A percentile compares a stretch with the other conserved stretches of the same genome.
Evolutionary conservation across 1,139 yeast species (phyloP).

Genomic region (Kodamaea arcana): DNA sequence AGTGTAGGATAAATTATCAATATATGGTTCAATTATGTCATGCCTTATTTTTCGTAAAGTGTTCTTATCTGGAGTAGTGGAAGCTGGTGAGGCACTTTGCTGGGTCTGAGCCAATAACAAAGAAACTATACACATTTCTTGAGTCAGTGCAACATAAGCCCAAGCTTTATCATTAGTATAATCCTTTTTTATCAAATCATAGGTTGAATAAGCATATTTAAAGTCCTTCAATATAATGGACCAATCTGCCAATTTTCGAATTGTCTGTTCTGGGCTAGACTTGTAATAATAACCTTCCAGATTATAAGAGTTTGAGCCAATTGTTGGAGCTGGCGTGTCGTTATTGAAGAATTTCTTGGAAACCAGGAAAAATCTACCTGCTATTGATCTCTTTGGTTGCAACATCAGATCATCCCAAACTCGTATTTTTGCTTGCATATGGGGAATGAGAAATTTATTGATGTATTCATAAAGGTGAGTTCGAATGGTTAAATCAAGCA

Average conservation of each 20-base stretch:
- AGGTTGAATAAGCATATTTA: slow-evolving; percentile 77
- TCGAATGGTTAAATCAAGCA: slow-evolving; percentile 39
- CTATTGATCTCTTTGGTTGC: slow-evolving; percentile 64
- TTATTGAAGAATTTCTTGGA: slow-evolving; percentile 55
- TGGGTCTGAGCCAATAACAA: slow-evolving; percentile 64
- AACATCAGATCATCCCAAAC: slow-evolving; percentile 76
- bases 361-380: slow-evolving; percentile 70
- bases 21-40: slow-evolving; percentile 58
- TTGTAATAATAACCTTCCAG: slow-evolving; percentile 46
- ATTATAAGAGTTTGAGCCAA: slow-evolving; percentile 23
- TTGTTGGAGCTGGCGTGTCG: slow-evolving; percentile 7
- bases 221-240: slow-evolving; percentile 85
- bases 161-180: slow-evolving; percentile 77
- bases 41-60: slow-evolving; percentile 59
- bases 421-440: slow-evolving; percentile 70
- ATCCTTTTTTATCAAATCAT: slow-evolving; percentile 79
- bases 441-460: slow-evolving; percentile 60
- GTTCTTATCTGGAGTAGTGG: slow-evolving; percentile 37
- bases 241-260: slow-evolving; percentile 89
- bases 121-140: slow-evolving; percentile 82
- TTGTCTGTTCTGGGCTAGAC: slow-evolving; percentile 66
- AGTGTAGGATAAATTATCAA: slow-evolving; percentile 57
- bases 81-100: slow-evolving; percentile 14
- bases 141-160: slow-evolving; percentile 77
- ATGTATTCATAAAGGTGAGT: slow-evolving; percentile 50